phyloP scores from a whole-genome alignment of 257 asterid genomes.

The Fraxinus americana region DNA sequence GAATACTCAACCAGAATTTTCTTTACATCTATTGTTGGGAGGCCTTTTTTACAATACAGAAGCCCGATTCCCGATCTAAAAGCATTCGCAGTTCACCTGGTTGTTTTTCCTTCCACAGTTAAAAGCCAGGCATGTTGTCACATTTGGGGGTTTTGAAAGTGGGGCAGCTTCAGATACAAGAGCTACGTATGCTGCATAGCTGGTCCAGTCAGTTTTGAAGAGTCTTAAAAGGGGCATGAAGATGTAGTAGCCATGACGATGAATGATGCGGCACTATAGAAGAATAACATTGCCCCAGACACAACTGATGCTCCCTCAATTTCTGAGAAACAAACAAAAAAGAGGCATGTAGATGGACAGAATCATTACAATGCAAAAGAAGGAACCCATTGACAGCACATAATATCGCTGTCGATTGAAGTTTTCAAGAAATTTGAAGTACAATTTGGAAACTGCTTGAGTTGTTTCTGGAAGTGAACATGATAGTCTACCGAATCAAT shows the following conservation, averaged over 20 bases:
- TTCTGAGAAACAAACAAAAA: constrained; percentile 42
- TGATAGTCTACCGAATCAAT: no score
- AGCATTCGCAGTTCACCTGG: constrained; percentile 15
- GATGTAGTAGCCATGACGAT: constrained; percentile 15
- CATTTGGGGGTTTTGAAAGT: constrained; percentile 21
- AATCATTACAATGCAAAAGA: constrained; percentile 17
- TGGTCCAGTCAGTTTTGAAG: constrained; percentile 22
- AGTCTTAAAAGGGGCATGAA: constrained; percentile 33
- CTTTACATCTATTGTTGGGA: constrained; percentile 44
- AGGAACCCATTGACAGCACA: constrained; percentile 23
- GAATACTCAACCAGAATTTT: constrained; percentile 48
- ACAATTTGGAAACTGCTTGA: neutral
- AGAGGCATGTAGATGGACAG: constrained; percentile 38
- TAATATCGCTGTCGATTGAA: constrained; percentile 1
- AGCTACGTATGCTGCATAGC: constrained; percentile 14
- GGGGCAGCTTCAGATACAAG: constrained; percentile 8
- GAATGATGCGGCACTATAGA: constrained; percentile 3
- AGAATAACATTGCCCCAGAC: constrained; percentile 14
- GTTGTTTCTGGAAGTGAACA: constrained; percentile 3
- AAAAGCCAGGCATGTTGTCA: constrained; percentile 23
- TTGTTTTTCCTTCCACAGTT: constrained; percentile 15
- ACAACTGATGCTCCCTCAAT: constrained; percentile 28
- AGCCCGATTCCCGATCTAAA: constrained; percentile 34
- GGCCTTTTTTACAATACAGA: constrained; percentile 51
- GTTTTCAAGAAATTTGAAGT: no score